These are phyloP conservation scores for Parascedosporium putredinis DNA, from an alignment of 2,329 filamentous ascomycete species.

Conservation along the genomic window DNA sequence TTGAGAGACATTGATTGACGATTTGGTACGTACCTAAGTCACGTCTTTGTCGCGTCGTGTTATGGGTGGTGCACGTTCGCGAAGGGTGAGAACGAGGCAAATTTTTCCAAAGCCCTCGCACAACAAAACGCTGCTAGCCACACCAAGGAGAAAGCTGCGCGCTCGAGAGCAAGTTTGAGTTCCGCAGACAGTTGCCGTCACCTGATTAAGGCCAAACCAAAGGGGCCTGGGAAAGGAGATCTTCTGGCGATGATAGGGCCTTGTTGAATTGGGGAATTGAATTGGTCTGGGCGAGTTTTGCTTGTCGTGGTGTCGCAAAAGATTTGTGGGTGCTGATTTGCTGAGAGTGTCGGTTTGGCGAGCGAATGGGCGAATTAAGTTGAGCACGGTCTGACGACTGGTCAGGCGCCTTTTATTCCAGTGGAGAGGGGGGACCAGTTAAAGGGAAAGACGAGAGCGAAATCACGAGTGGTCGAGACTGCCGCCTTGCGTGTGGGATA, in stretches of 20 bases:
- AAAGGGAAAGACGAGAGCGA: neutral
- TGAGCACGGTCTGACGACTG: neutral
- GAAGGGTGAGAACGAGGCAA: neutral
- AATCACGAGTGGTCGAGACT: slow-evolving; percentile 5
- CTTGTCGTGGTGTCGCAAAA: slow-evolving; percentile 3
- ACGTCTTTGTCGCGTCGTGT: slow-evolving; percentile 7
- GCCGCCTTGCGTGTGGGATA: slow-evolving; percentile 1
- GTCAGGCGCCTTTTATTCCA: neutral
- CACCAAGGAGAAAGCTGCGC: neutral
- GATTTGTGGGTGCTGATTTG: slow-evolving; percentile 9
- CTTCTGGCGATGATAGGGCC: slow-evolving; percentile 4
- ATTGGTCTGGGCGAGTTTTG: slow-evolving; percentile 6
- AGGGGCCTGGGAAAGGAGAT: neutral
- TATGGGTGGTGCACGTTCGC: neutral
- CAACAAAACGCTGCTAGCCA: no score
- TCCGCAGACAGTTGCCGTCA: slow-evolving; percentile 9
- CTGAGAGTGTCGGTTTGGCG: slow-evolving; percentile 1
- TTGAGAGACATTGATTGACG: neutral
- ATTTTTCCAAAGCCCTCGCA: neutral
- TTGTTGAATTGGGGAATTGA: slow-evolving; percentile 1
- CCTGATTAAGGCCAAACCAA: slow-evolving; percentile 2
- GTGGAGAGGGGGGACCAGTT: slow-evolving; percentile 2
- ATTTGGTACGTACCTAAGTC: slow-evolving; percentile 6
- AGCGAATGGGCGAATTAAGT: slow-evolving; percentile 7
- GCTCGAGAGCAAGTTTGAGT: neutral